Evolutionary conservation across 192 early-diverging fungal species (phyloP), one percentile per base, ranked within the genome.

Genomic region (Mortierella antarctica): DNA sequence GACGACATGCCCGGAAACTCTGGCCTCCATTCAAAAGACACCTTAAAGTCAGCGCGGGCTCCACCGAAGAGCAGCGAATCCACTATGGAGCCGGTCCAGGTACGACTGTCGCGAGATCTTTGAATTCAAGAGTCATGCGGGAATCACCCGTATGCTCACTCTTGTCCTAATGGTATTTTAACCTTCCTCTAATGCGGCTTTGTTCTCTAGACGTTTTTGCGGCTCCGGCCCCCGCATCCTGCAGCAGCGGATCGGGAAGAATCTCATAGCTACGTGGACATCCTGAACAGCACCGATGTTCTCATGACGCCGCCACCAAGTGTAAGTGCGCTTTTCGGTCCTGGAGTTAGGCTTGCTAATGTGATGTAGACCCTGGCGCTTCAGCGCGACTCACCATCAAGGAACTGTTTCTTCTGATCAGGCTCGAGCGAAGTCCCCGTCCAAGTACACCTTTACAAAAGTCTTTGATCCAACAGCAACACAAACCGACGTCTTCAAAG

Each of bases 401-500:
- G 20, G 31, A 0, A 13, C 9, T 56, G 10, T 18, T 7, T n/a
- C 0, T 7, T 23, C 31, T 18, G 53, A 54, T 54, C 53, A 71
- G 53, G 17, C 44, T 8, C 50, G 53, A 0, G 18, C 41, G 14
- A 62, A 62, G 51, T 72, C 82, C 14, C 48, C 85, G 0, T 78
- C 83, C 14, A 68, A 72, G 15, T 91, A 91, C 61, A 69, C 79
- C 66, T 93, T 93, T 48, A 84, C 89, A 0, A 86, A 88, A 50
- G 89, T 91, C 15, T 83, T 93, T 62, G 83, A 83, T 15, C 73
- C 82, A 20, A 44, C 73, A 46, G 61, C 84, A 8, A 52, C 67
- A 44, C 90, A 92, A 71, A 61, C 87, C 13, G 66, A 80, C 0
- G 82, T 92, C n/a, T 93, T 92, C 42, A 84, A 89, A 21, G 81